Evolutionary conservation across 2,329 filamentous ascomycete species (phyloP), one percentile per base, ranked within the genome.

Genomic region (Fusarium pseudograminearum): DNA sequence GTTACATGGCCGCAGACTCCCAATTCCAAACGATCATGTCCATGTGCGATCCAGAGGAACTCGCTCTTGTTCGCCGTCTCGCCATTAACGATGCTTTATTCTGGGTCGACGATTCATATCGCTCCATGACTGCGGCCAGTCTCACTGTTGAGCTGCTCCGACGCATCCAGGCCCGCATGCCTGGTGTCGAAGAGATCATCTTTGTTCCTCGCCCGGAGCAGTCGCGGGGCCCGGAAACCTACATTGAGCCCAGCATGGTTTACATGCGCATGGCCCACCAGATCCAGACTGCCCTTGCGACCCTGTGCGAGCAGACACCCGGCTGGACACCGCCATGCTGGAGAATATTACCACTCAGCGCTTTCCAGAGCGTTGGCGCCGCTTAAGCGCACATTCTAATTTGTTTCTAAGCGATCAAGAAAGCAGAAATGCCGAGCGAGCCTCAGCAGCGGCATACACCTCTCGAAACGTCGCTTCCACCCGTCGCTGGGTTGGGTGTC

Each of bases 51-150:
- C 80, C 77, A 8, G 71, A 70, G 12, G 82, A 86, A 64, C 77
- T 85, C 46, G 78, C 77, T 11, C 58, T 69, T 14, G 79, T 86
- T 20, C 78, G 78, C 34, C 78, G 80, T 14, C 71, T 85, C 24
- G 84, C 84, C 34, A 76, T 86, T 56, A 83, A 80, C 70, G 83
- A 84, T 62, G 76, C 77, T 5, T 74, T 86, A 22, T 81, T 85
- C 63, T 80, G 78, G 78, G 71, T 78, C 26, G 77, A 77, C 51
- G 65, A 67, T 51, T 73, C 69, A 16, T 81, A 80, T 70, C 76
- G 74, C 65, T 80, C 78, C 42, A 79, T 79, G 73, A 76, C 77
- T n/a, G 80, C 82, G 2, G 78, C 80, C 34, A 78, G 76, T 30
- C 71, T 82, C 18, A 81, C 80, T 1, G 74, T 79, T 44, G 81